Evolutionary conservation across 352 stramenopile genomes (phyloP), one percentile per base, ranked within the genome.

Genomic region (Phytophthora kernoviae): DNA sequence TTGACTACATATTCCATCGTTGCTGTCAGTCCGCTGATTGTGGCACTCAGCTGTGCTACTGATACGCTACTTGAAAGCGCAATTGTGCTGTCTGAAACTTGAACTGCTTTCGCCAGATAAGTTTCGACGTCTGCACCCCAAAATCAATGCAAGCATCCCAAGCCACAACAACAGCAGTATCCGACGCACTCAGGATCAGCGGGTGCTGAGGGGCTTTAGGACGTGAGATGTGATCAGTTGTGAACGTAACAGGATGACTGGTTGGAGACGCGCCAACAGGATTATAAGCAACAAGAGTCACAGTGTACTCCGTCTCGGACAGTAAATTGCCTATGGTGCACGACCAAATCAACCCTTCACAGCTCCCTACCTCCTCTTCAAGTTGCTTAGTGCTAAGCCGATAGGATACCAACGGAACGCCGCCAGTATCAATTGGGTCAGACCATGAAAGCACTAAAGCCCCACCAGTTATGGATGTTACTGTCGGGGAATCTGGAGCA

Each of bases 381-480:
- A 47, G 40, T 5, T 50, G 47, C 6, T 26, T 64, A 17, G 85
- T 68, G 14, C 50, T 49, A 2, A 90, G 52, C 7, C 26, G 22
- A 36, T 84, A 87, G 0, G 65, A 78, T 11, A 57, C 75, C n/a
- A 90, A 51, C 1, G 77, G 66, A 9, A 73, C 34, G 8, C 80
- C 80, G 8, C 80, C 80, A 0, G 68, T 82, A 27, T 90, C 80
- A 0, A 90, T 61, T 0, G 80, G 77, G 26, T 84, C 71, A 0
- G 21, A 41, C 80, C 80, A 90, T 2, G 14, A 32, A 1, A 90
- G 20, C 6, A 41, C 47, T 41, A 87, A 59, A 0, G 80, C 64
- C 2, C 80, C 80, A 5, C 80, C 80, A 1, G 77, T 88, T 6
- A 71, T 57, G 0, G 8, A 6, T 10, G 26, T 46, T 0, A 59